Conservation (phyloP, 176 grass and related monocot genomes). For the Eremochloa ophiuroides region DNA sequence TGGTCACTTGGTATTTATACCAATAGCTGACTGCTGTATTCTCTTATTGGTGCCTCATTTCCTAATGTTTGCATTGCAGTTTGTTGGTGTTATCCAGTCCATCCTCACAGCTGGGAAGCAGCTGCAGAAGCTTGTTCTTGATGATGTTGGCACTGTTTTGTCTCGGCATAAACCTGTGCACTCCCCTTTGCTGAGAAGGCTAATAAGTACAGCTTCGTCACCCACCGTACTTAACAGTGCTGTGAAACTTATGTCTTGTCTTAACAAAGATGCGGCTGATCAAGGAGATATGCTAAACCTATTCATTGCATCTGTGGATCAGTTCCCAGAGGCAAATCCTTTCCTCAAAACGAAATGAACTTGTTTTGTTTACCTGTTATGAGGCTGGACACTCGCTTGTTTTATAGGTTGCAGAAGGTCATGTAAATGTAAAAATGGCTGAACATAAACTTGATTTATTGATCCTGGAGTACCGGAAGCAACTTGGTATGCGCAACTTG, state of each 20-base stretch:
- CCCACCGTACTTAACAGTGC: slow-evolving; percentile 48
- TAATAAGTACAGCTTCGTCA: slow-evolving; percentile 75
- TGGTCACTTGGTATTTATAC: background rate
- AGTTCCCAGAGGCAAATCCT: slow-evolving; percentile 77
- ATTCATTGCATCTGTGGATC: slow-evolving; percentile 67
- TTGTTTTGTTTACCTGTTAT: slow-evolving; percentile 20
- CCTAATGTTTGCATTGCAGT: slow-evolving; percentile 36
- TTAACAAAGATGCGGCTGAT: slow-evolving; percentile 84
- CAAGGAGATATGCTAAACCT: slow-evolving; percentile 80
- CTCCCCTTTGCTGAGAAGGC: slow-evolving; percentile 76
- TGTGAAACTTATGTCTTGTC: slow-evolving; percentile 69
- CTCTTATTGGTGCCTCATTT: slow-evolving; percentile 2
- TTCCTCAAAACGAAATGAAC: background rate
- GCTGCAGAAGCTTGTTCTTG: slow-evolving; percentile 60
- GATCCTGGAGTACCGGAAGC: slow-evolving; percentile 66
- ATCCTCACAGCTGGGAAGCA: slow-evolving; percentile 74
- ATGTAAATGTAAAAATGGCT: slow-evolving; percentile 53
- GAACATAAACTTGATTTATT: slow-evolving; percentile 70
- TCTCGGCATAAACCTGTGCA: slow-evolving; percentile 40
- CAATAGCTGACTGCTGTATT: background rate
- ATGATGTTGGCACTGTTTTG: slow-evolving; percentile 21
- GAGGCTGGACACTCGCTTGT: slow-evolving; percentile 23
- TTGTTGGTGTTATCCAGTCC: slow-evolving; percentile 78
- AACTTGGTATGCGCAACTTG: slow-evolving; percentile 64
- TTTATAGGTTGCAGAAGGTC: slow-evolving; percentile 59